phyloP scores from a whole-genome alignment of 148 eudicot genomes.

The Arbutus unedo region DNA sequence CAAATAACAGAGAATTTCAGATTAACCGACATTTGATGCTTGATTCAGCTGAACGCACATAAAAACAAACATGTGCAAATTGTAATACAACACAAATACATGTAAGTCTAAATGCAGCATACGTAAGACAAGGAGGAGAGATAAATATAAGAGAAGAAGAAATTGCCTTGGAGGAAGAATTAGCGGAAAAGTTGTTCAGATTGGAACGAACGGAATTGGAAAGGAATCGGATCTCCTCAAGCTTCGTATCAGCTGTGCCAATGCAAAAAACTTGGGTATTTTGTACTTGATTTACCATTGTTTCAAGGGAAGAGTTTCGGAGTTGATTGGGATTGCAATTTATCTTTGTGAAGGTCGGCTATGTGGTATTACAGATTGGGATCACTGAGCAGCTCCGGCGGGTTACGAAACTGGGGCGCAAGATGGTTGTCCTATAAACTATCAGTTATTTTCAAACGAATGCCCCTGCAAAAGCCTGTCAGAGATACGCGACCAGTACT shows the following conservation, averaged over 20 bases:
- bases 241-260: conserved; percentile 88
- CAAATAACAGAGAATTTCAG: not conserved
- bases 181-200: conserved; percentile 48
- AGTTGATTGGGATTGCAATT: not conserved
- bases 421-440: too few relatives aligned
- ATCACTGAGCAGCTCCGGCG: too few relatives aligned
- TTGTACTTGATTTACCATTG: conserved; percentile 26
- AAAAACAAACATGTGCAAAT: too few relatives aligned
- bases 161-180: conserved; percentile 44
- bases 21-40: too few relatives aligned
- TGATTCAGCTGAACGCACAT: too few relatives aligned
- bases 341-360: not conserved
- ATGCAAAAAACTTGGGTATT: conserved; percentile 56
- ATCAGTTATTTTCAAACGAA: too few relatives aligned
- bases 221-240: conserved; percentile 69
- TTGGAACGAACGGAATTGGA: conserved; percentile 56
- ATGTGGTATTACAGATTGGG: not conserved
- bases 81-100: not conserved
- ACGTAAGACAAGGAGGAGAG: not conserved
- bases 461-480: too few relatives aligned
- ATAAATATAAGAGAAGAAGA: not conserved
- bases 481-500: too few relatives aligned
- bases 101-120: not conserved
- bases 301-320: not conserved
- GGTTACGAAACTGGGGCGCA: too few relatives aligned